Evolutionary conservation across 441 rosid genomes (phyloP).

Genomic region (Bruguiera hainesii): DNA sequence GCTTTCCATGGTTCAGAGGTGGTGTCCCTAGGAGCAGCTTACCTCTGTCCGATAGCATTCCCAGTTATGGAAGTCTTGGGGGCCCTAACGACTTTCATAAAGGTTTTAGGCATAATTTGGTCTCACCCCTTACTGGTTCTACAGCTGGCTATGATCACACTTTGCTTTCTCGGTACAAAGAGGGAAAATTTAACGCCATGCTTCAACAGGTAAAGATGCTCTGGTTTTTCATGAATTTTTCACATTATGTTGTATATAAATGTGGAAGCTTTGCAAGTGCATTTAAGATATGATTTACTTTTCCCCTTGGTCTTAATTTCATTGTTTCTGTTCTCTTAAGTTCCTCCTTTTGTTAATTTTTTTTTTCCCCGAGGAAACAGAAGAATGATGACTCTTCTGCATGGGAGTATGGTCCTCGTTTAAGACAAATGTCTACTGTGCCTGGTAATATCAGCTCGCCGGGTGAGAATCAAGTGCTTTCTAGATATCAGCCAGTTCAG

Average conservation of each 20-base stretch:
- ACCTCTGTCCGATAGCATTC: slow-evolving; percentile 17
- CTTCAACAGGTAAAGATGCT: slow-evolving; percentile 34
- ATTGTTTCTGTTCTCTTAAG: background rate
- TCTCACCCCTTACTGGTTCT: slow-evolving; percentile 15
- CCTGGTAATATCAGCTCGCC: slow-evolving; percentile 18
- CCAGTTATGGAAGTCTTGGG: slow-evolving; percentile 28
- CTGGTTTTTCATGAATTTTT: background rate
- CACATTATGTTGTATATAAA: too few species aligned
- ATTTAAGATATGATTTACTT: too few species aligned
- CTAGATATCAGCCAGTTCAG: slow-evolving; percentile 27
- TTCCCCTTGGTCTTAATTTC: background rate
- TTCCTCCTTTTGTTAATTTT: background rate
- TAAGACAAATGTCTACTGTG: slow-evolving; percentile 21
- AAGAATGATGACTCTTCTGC: slow-evolving; percentile 28
- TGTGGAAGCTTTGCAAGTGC: too few species aligned
- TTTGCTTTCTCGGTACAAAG: slow-evolving; percentile 21
- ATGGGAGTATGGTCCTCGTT: slow-evolving; percentile 26
- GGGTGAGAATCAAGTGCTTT: slow-evolving; percentile 26
- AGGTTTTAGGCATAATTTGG: slow-evolving; percentile 23
- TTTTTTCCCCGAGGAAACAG: background rate
- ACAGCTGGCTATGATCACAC: slow-evolving; percentile 25
- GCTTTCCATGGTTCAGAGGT: slow-evolving; percentile 14
- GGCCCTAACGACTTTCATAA: slow-evolving; percentile 22
- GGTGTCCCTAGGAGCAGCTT: slow-evolving; percentile 25
- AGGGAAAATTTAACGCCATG: slow-evolving; percentile 20